phyloP scores from a whole-genome alignment of 108 stramenopile species.

The Nannochloropsis oceanica region DNA sequence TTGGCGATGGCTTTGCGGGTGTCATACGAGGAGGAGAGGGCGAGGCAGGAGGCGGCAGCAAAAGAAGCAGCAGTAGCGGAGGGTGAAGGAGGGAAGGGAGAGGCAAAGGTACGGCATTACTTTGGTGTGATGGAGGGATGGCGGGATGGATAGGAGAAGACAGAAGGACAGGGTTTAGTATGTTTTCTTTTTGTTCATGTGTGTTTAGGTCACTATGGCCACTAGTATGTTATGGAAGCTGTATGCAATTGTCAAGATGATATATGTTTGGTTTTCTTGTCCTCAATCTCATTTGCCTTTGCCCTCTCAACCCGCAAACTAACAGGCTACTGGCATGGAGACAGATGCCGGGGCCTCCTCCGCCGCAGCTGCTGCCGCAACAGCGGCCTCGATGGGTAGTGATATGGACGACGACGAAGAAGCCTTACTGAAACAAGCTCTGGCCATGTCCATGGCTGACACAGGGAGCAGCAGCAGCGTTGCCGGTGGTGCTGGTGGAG shows the following conservation, averaged over 20 bases:
- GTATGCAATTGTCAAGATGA: background rate
- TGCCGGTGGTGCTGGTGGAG: background rate
- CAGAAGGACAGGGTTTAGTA: background rate
- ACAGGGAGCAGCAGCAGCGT: slow-evolving; percentile 24
- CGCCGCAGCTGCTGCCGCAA: background rate
- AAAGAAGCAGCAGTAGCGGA: background rate
- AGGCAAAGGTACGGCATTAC: slow-evolving; percentile 33
- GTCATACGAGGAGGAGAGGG: slow-evolving; percentile 93
- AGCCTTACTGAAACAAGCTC: slow-evolving; percentile 75
- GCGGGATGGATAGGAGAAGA: background rate
- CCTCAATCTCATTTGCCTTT: background rate
- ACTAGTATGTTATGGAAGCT: background rate
- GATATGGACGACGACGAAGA: slow-evolving; percentile 55
- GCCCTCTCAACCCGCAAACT: background rate
- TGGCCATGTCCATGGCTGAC: slow-evolving; percentile 93
- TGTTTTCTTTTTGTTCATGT: background rate
- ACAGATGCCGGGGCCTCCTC: slow-evolving; percentile 19
- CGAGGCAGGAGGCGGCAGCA: slow-evolving; percentile 40
- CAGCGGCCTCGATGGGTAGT: background rate
- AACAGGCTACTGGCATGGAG: slow-evolving; percentile 31
- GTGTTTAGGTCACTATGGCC: background rate
- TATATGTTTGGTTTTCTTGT: background rate
- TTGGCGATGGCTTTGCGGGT: slow-evolving; percentile 93
- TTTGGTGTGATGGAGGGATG: background rate
- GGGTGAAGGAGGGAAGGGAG: slow-evolving; percentile 25